Evolutionary conservation across 1,284 basidiomycete genomes (phyloP).

Genomic region (Athelia psychrophila): DNA sequence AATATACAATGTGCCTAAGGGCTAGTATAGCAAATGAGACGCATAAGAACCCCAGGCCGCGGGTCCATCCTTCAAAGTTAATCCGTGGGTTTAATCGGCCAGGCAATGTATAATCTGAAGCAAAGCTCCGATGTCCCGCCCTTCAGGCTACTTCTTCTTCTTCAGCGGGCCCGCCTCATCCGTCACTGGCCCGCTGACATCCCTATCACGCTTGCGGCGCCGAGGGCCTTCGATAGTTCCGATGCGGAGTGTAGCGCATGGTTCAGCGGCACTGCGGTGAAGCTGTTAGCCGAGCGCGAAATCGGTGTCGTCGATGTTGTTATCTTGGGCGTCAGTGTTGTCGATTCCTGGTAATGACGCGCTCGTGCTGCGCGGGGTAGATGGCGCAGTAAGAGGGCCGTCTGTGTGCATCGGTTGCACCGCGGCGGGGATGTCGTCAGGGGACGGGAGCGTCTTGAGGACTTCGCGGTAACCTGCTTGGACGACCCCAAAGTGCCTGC

Average conservation of each 20-base stretch:
- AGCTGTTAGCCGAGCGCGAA: conserved; percentile 39
- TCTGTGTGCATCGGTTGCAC: conserved; percentile 12
- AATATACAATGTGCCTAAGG: too few relatives aligned
- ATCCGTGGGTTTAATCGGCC: too few relatives aligned
- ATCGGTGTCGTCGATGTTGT: too few relatives aligned
- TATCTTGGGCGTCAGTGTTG: conserved; percentile 2
- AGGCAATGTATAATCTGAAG: too few relatives aligned
- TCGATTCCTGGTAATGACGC: conserved; percentile 15
- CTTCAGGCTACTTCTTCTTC: conserved; percentile 12
- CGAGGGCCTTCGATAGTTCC: neutral
- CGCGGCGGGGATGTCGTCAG: conserved; percentile 3
- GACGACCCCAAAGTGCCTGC: conserved; percentile 50
- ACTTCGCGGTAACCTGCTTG: conserved; percentile 66
- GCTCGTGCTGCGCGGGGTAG: conserved; percentile 12
- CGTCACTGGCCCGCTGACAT: neutral
- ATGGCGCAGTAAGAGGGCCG: conserved; percentile 33
- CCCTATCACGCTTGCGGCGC: conserved; percentile 1
- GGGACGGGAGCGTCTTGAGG: conserved; percentile 19
- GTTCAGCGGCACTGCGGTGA: conserved; percentile 39
- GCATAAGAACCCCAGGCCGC: too few relatives aligned
- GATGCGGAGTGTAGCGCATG: conserved; percentile 30
- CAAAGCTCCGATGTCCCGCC: too few relatives aligned
- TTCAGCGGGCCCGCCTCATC: neutral
- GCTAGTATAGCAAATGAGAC: too few relatives aligned
- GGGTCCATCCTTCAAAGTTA: too few relatives aligned